A percentile compares a stretch with the other conserved stretches of the same genome.
Evolutionary conservation across 768 basidiomycete genomes (phyloP).

Genomic region (Rhodotorula taiwanensis): DNA sequence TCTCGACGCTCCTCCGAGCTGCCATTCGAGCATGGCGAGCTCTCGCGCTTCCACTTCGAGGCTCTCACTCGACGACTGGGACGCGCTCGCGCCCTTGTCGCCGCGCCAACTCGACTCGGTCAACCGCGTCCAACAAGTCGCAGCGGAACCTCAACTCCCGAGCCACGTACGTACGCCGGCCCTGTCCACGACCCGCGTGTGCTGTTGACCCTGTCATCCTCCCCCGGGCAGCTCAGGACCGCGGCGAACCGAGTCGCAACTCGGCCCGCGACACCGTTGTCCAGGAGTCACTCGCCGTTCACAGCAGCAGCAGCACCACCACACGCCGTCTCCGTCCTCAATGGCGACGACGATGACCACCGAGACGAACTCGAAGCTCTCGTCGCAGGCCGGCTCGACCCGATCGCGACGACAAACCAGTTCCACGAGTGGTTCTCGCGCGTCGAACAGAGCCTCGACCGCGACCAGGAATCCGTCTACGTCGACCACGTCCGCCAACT

Average conservation of each 20-base stretch:
- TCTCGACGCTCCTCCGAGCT: background rate
- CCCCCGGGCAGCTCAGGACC: background rate
- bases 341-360: background rate
- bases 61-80: conserved; percentile 75
- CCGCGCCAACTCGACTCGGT: conserved; percentile 66
- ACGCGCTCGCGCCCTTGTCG: conserved; percentile 66
- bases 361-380: background rate
- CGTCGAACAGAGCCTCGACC: conserved; percentile 81
- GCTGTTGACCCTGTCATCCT: conserved; percentile 3
- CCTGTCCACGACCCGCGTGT: background rate
- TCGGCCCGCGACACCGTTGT: no score
- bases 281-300: background rate
- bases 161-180: conserved; percentile 55
- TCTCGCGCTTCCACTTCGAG: conserved; percentile 7
- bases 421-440: conserved; percentile 95
- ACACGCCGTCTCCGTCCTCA: background rate
- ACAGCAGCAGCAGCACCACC: background rate
- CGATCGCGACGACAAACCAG: conserved; percentile 84
- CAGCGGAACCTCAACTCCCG: conserved; percentile 60
- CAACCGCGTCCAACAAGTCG: conserved; percentile 56
- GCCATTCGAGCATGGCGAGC: background rate
- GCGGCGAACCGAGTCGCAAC: background rate
- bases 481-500: conserved; percentile 73
- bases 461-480: conserved; percentile 89
- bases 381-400: conserved; percentile 37